Conservation (phyloP, 345 rosid genomes). For the Psidium guajava region DNA sequence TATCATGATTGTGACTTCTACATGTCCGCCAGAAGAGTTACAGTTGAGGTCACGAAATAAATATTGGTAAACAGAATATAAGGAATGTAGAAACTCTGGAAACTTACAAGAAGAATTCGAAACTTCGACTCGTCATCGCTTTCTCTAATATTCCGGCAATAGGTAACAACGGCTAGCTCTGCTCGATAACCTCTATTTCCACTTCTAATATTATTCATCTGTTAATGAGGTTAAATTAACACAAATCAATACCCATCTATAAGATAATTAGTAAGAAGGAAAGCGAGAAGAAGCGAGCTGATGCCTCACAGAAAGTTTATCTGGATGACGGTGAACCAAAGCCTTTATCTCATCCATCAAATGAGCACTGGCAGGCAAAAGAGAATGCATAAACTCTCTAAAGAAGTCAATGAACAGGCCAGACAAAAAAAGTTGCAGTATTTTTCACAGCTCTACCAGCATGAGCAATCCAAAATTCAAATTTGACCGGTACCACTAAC, state of each 20-base stretch:
- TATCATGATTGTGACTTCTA: neutral
- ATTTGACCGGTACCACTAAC: neutral
- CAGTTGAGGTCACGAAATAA: neutral
- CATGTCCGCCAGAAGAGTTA: neutral
- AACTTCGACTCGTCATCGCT: conserved; percentile 53
- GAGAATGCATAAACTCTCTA: neutral
- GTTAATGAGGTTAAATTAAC: neutral
- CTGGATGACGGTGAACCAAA: conserved; percentile 29
- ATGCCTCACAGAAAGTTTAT: conserved; percentile 21
- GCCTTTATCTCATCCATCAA: conserved; percentile 28
- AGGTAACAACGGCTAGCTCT: conserved; percentile 61
- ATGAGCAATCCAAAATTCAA: neutral
- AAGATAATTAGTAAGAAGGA: neutral
- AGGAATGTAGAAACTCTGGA: neutral
- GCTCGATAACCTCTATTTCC: conserved; percentile 67
- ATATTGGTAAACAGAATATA: neutral
- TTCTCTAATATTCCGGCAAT: conserved; percentile 27
- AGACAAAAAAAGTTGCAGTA: neutral
- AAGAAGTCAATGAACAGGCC: neutral
- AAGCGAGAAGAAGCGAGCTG: neutral
- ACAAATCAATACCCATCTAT: neutral
- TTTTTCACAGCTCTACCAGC: neutral
- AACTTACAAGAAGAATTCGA: conserved; percentile 91
- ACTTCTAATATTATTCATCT: conserved; percentile 51
- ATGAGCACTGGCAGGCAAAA: conserved; percentile 11